Evolutionary conservation across 2,329 filamentous ascomycete genomes (phyloP).

Genomic region (Xylariaceae sp.): DNA sequence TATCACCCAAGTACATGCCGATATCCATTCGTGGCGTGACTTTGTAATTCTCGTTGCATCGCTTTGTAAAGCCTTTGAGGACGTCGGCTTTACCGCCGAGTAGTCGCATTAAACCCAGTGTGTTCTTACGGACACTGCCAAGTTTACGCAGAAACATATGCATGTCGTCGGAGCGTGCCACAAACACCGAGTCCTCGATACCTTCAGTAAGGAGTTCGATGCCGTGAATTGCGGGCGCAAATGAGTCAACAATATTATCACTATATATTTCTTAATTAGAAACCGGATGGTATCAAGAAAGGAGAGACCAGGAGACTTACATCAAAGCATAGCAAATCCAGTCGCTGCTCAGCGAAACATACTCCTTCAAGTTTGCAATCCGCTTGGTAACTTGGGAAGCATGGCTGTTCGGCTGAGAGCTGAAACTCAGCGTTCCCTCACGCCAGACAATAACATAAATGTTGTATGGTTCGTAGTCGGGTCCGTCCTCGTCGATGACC

Average conservation of each 20-base stretch:
- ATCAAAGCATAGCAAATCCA: constrained; percentile 99
- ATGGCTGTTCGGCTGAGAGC: constrained; percentile 81
- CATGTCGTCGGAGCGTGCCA: constrained; percentile 85
- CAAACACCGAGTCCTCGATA: constrained; percentile 94
- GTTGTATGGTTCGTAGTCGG: constrained; percentile 91
- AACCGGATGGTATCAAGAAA: neutral
- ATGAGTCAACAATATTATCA: constrained; percentile 96
- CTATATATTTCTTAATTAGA: constrained; percentile 38
- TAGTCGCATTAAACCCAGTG: constrained; percentile 87
- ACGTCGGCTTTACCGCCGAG: constrained; percentile 98
- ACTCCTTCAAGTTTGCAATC: constrained; percentile 89
- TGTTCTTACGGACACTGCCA: constrained; percentile 86
- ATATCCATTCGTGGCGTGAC: constrained; percentile 95
- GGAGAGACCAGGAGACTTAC: constrained; percentile 44
- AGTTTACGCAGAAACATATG: constrained; percentile 82
- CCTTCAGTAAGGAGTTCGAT: constrained; percentile 84
- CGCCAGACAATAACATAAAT: constrained; percentile 96
- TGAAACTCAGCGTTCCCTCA: constrained; percentile 91
- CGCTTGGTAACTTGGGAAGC: constrained; percentile 83
- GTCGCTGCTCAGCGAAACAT: constrained; percentile 88
- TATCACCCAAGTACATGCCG: constrained; percentile 91
- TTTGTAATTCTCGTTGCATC: constrained; percentile 95
- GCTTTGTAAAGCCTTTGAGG: constrained; percentile 94
- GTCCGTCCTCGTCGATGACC: constrained; percentile 69
- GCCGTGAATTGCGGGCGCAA: constrained; percentile 80